Percentiles rank a stretch among this genome's conserved stretches.
These are phyloP conservation scores for Fusarium setosum DNA, from an alignment of 2,329 filamentous ascomycete species.

Conservation along the genomic window DNA sequence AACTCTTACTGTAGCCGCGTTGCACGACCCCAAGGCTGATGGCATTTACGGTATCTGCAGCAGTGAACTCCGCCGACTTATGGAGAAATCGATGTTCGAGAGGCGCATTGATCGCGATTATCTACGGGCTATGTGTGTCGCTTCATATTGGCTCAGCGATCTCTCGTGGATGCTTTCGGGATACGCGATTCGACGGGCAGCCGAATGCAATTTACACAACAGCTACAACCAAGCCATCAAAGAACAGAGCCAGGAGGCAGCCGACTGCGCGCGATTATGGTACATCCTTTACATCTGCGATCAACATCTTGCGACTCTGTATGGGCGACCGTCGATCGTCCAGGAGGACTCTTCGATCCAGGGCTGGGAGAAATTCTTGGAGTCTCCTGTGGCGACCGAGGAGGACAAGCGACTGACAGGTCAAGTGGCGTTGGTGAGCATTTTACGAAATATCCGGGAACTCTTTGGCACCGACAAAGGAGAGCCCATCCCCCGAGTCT, in stretches of 20 bases:
- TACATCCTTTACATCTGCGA: constrained; percentile 71
- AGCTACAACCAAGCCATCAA: constrained; percentile 54
- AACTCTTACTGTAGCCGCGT: constrained; percentile 67
- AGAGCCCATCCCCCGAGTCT: constrained; percentile 62
- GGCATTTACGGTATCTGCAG: constrained; percentile 65
- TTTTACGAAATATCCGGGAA: constrained; percentile 66
- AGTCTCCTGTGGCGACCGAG: constrained; percentile 60
- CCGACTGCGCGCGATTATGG: constrained; percentile 69
- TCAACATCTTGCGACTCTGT: constrained; percentile 70
- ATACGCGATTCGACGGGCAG: constrained; percentile 61
- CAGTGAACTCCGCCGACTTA: constrained; percentile 66
- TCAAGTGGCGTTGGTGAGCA: constrained; percentile 68
- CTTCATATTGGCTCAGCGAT: constrained; percentile 72
- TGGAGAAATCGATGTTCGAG: constrained; percentile 59
- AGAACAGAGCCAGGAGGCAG: constrained; percentile 54
- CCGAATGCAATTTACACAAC: constrained; percentile 58
- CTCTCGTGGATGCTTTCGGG: constrained; percentile 72
- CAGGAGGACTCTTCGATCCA: constrained; percentile 68
- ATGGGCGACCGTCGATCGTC: constrained; percentile 68
- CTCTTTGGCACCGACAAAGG: constrained; percentile 68
- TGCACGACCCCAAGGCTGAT: constrained; percentile 67
- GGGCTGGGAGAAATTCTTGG: constrained; percentile 67
- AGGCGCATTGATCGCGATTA: constrained; percentile 58
- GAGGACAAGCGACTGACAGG: constrained; percentile 69
- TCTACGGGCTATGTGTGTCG: constrained; percentile 69